Base-by-base conservation (phyloP, 164 flowering plant genomes). In the Stephania japonica region DNA sequence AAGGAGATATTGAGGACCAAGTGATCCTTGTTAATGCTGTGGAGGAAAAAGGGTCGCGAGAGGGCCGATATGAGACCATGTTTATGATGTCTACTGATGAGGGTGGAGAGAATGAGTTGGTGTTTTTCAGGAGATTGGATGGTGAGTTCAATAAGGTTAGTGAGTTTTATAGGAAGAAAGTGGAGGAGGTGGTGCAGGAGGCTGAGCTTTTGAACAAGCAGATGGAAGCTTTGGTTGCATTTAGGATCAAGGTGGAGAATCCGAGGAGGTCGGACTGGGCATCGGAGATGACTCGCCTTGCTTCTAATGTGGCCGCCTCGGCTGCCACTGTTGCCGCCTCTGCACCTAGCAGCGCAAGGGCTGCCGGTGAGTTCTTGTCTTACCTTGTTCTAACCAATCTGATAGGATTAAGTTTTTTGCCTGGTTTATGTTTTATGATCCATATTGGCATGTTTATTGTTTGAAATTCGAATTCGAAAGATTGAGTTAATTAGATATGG, bases 121-220 rank as follows among this genome's bases (percentile, higher is more conserved):
- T 79, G 68, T 90, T 84, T 73, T 91, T 91, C 49, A 73, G 76
- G 79, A 81, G 77, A 67, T 83, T 91, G 18, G 94, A 91, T 73
- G 86, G 81, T 14, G 91, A 91, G 79, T 87, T 91, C 64, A 90
- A 91, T 69, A 91, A 90, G 59, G 91, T 87, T 4, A n/a, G 78
- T 1, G 56, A 38, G 32, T 91, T 91, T 75, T 87, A 90, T 50
- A 83, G 72, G 83, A 65, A 49, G 16, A 88, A 87, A 67, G 90
- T 88, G n/a, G 82, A 78, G 67, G 86, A 86, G 65, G 81, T 83
- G 69, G 42, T 86, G 80, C 71, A 47, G 13, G 90, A 89, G 59
- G 97, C 93, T 0, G 83, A 18, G 13, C 78, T 81, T 21, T 78
- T 91, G 78, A 88, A 78, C n/a, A 81, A 63, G 13, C 96, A 91